Percentiles rank a stretch among this genome's conserved stretches.
Evolutionary conservation across 202 grass and related monocot species (phyloP).

Genomic region (Carex arenaria): DNA sequence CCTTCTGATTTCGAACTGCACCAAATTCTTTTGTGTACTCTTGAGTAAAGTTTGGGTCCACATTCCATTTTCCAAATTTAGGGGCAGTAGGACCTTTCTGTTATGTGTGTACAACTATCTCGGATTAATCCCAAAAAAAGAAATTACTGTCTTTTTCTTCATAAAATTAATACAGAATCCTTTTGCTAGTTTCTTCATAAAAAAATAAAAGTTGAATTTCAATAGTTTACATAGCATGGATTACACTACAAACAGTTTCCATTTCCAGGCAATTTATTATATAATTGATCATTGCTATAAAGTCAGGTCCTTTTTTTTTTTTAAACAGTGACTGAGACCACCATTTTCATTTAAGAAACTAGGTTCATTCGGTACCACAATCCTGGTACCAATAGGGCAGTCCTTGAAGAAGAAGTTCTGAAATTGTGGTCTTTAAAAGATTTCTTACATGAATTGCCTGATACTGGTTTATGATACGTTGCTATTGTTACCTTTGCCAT

Average conservation of each 20-base stretch:
- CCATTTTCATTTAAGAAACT: no score
- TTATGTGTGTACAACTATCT: not conserved
- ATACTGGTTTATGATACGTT: not conserved
- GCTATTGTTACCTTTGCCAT: not conserved
- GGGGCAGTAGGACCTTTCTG: not conserved
- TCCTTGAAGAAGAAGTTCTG: no score
- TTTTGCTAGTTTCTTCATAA: not conserved
- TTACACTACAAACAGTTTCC: not conserved
- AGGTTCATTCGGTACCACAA: no score
- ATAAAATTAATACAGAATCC: not conserved
- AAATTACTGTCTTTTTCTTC: not conserved
- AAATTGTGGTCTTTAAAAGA: not conserved
- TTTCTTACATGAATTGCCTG: not conserved
- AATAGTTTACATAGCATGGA: not conserved
- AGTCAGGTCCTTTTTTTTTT: no score
- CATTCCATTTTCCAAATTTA: constrained; percentile 4
- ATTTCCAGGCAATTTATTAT: not conserved
- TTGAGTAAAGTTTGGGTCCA: constrained; percentile 4
- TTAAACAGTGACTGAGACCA: no score
- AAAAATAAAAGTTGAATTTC: not conserved
- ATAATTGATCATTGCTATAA: not conserved
- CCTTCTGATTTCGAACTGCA: not conserved
- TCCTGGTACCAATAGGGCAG: no score
- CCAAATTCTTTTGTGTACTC: constrained; percentile 3
- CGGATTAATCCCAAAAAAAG: not conserved